Evolutionary conservation across 2,329 filamentous ascomycete genomes (phyloP).

Genomic region (Cladophialophora psammophila): DNA sequence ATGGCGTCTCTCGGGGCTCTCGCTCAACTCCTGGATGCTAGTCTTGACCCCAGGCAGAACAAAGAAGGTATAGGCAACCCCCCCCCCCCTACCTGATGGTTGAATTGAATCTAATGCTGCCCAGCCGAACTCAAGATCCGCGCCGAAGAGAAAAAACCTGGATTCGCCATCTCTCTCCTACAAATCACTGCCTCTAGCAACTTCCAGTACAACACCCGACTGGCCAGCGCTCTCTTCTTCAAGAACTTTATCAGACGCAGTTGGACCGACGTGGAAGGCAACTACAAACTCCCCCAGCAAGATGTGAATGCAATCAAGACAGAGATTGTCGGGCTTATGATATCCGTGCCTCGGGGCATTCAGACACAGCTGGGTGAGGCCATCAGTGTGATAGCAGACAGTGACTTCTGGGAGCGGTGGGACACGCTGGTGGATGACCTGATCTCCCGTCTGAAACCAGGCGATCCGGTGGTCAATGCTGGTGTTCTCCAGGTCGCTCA

Average conservation of each 20-base stretch:
- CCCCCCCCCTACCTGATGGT: neutral
- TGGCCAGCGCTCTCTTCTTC: slow-evolving; percentile 91
- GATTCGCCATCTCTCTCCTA: slow-evolving; percentile 86
- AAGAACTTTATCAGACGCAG: slow-evolving; percentile 97
- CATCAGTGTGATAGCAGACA: slow-evolving; percentile 96
- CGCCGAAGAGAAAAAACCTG: slow-evolving; percentile 79
- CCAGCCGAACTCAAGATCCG: slow-evolving; percentile 83
- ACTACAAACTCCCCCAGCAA: slow-evolving; percentile 82
- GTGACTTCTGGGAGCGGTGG: slow-evolving; percentile 96
- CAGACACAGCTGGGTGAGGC: slow-evolving; percentile 95
- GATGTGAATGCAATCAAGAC: slow-evolving; percentile 92
- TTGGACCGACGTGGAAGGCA: slow-evolving; percentile 95
- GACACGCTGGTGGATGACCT: slow-evolving; percentile 95
- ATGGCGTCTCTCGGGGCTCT: slow-evolving; percentile 64
- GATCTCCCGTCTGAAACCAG: slow-evolving; percentile 81
- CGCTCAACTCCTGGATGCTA: slow-evolving; percentile 86
- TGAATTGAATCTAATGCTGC: slow-evolving; percentile 24
- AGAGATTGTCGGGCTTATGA: slow-evolving; percentile 96
- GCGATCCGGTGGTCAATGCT: slow-evolving; percentile 84
- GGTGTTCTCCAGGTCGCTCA: slow-evolving; percentile 97
- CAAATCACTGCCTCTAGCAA: slow-evolving; percentile 83
- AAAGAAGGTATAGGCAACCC: slow-evolving; percentile 74
- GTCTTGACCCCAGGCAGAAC: slow-evolving; percentile 84
- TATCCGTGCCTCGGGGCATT: slow-evolving; percentile 82
- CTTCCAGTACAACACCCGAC: slow-evolving; percentile 77